Conservation (phyloP, 768 basidiomycete species). For the Favolaschia claudopus region DNA sequence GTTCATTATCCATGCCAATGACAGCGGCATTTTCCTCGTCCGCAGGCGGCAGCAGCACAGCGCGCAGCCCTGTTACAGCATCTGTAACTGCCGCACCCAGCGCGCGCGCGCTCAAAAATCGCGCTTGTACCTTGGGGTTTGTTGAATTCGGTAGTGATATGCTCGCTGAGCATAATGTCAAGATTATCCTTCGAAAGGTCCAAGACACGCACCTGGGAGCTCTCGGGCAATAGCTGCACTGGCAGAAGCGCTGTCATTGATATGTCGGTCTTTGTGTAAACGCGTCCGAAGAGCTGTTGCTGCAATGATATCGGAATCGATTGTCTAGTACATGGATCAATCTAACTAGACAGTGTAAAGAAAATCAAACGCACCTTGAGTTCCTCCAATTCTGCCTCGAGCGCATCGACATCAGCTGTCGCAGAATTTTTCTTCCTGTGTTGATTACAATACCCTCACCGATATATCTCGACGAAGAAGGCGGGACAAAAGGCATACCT, state of each 20-base stretch:
- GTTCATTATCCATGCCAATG: conserved; percentile 29
- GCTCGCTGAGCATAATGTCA: too few relatives aligned
- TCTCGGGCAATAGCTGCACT: conserved; percentile 54
- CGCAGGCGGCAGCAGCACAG: conserved; percentile 44
- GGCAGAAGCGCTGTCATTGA: conserved; percentile 59
- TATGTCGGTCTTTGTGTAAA: conserved; percentile 72
- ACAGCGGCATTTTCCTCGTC: conserved; percentile 26
- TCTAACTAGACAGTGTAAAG: too few relatives aligned
- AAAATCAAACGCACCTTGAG: conserved; percentile 65
- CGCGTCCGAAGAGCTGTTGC: conserved; percentile 73
- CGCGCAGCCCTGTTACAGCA: conserved; percentile 59
- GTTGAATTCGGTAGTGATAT: conserved; percentile 45
- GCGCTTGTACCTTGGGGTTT: conserved; percentile 66
- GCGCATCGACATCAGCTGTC: conserved; percentile 49
- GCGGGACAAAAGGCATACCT: conserved; percentile 42
- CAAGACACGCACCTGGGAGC: conserved; percentile 36
- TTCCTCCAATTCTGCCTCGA: conserved; percentile 65
- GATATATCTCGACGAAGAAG: neutral
- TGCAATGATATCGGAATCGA: conserved; percentile 66
- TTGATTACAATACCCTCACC: neutral
- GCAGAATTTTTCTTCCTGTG: conserved; percentile 48
- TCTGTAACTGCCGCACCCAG: conserved; percentile 65
- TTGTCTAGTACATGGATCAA: too few relatives aligned
- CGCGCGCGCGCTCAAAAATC: conserved; percentile 80
- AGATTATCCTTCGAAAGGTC: too few relatives aligned